These are phyloP conservation scores for Trichosporon coremiiforme DNA, from an alignment of 1,284 basidiomycete species.

Conservation along the genomic window DNA sequence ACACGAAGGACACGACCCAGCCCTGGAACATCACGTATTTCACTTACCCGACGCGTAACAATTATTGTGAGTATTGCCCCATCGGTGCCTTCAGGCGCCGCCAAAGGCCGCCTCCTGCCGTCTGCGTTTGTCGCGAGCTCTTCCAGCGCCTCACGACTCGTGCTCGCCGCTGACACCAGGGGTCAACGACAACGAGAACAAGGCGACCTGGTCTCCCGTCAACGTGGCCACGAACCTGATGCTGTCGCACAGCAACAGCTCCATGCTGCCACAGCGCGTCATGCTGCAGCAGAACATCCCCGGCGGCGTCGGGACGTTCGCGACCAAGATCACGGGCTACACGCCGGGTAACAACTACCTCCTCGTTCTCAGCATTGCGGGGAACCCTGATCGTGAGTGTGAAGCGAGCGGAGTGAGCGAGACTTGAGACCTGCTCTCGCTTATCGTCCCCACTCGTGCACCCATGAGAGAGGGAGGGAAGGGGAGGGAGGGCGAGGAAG, in stretches of 20 bases:
- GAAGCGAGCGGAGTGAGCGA: too few relatives aligned
- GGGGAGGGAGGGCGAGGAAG: too few relatives aligned
- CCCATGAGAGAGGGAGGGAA: too few relatives aligned
- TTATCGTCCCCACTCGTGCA: too few relatives aligned
- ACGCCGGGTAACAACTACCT: constrained; percentile 26
- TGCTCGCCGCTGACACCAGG: constrained; percentile 21
- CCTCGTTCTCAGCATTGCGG: constrained; percentile 20
- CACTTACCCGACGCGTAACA: constrained; percentile 23
- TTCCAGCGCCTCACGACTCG: background rate
- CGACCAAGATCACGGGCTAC: constrained; percentile 20
- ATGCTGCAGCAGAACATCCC: constrained; percentile 27
- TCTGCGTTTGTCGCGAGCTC: too few relatives aligned
- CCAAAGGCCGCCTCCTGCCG: too few relatives aligned
- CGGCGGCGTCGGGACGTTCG: constrained; percentile 20
- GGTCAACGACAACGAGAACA: constrained; percentile 32
- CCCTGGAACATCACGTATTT: constrained; percentile 25
- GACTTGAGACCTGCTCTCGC: too few relatives aligned
- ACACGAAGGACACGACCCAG: background rate
- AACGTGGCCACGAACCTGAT: constrained; percentile 26
- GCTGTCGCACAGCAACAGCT: constrained; percentile 24
- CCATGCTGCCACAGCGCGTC: constrained; percentile 7
- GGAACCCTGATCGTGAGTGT: constrained; percentile 24
- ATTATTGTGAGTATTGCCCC: constrained; percentile 26
- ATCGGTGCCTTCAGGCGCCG: too few relatives aligned
- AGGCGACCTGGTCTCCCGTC: constrained; percentile 26